Evolutionary conservation across 768 basidiomycete genomes (phyloP), one percentile per base, ranked within the genome.

Genomic region (Paxillus ammoniavirescens): DNA sequence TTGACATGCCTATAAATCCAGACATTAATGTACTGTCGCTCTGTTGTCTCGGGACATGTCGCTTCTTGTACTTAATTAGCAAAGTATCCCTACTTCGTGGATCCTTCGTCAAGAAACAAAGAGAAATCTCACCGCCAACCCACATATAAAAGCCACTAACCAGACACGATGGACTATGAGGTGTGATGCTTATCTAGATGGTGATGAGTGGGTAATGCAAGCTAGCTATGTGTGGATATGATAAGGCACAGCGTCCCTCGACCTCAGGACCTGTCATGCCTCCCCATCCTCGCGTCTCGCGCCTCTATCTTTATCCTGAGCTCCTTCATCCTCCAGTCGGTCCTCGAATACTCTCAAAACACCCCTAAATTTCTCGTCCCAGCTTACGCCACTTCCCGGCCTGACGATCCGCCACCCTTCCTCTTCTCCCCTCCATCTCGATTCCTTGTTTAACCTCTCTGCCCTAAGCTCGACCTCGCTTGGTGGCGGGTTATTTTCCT

Each of bases 381-480:
- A 98, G 21, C 76, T 77, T 12, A 89, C 83, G 14, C 73, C 73
- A 49, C 71, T 72, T 2, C 82, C 81, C 3, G 86, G 83, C 51
- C 82, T 77, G 50, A 95, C 76, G 50, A 93, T 81, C 38, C 80
- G 77, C 89, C 89, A 98, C 3, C 91, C 94, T 47, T 77, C 77
- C 50, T 88, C 72, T 61, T 95, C 89, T 18, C 81, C 77, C 42
- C 83, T 80, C 96, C 96, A 98, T 61, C 83, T 77, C 60, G 84
- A 68, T 73, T 98, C 96, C 73, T 94, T 96, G 71, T 88, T 87
- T 68, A 93, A 68, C 60, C 96, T 77, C 72, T 98, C 93, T 37
- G 87, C 87, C 42, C 89, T 82, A 52, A 98, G 75, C 65, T 97
- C 91, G 18, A 91, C 87, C 72, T 98, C 93, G 1, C 89, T 93